A percentile compares a stretch with the other conserved stretches of the same genome.
phyloP scores from a whole-genome alignment of 164 flowering plant genomes.

The Magnolia officinalis region DNA sequence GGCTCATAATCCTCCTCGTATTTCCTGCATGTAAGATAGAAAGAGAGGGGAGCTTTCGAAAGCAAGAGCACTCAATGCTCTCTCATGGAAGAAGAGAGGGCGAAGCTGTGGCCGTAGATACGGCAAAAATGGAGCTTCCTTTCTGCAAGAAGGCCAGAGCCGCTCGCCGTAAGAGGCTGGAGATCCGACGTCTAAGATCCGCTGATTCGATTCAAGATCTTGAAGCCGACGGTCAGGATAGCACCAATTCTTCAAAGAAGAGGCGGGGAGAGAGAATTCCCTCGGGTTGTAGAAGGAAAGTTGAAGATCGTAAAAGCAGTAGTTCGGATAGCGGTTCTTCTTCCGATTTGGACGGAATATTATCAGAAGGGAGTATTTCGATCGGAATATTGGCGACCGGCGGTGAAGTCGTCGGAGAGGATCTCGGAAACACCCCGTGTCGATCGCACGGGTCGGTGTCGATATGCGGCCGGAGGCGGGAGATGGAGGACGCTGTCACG shows the following conservation, averaged over 20 bases:
- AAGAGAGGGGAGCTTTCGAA: not conserved
- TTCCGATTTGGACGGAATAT: conserved; percentile 1
- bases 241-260: not conserved
- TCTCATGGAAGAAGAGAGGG: not conserved
- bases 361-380: not conserved
- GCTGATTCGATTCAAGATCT: not conserved
- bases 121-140: not conserved
- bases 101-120: not conserved
- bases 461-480: conserved; percentile 64
- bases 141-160: conserved; percentile 10
- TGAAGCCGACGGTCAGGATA: not conserved
- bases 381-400: conserved; percentile 6
- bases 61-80: not conserved
- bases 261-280: not conserved
- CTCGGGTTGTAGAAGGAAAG: not conserved
- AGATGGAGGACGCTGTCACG: conserved; percentile 80
- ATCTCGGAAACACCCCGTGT: not conserved
- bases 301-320: not conserved
- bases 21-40: not conserved
- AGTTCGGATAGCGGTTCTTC: not conserved
- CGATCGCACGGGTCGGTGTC: conserved; percentile 46
- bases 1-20: not conserved
- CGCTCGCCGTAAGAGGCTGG: conserved; percentile 31
- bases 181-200: conserved; percentile 26
- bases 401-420: conserved; percentile 6